Base-by-base conservation (phyloP, 192 early-diverging fungal species). In the Coemansia sp. region DNA sequence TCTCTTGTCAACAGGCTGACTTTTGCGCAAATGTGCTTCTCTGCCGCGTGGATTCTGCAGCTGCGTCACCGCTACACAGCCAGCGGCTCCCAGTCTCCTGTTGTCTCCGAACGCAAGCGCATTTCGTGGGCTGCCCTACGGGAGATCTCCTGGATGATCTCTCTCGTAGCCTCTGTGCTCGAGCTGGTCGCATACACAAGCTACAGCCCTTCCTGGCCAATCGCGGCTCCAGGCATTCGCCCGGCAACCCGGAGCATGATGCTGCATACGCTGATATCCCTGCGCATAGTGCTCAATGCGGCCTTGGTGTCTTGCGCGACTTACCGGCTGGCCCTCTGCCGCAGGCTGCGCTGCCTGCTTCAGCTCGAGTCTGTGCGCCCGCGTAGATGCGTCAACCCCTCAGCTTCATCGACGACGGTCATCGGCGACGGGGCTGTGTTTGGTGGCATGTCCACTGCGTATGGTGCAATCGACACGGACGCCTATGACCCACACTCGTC, bases 161-260 rank as follows among this genome's bases (percentile, higher is more conserved):
- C 77, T 22, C 55, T 80, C 27, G 39, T 58, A 32, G 72, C 68
- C 18, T 80, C 77, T 19, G 53, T 49, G 6, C 64, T 48, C 29
- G 77, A 80, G 65, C 65, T 80, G 48, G 56, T 62, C 56, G 71
- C 67, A 39, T 80, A 80, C 62, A 74, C 74, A 60, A 64, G 51
- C 58, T 68, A 64, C 65, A 61, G 58, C 29, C 51, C 49, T 42
- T 47, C 58, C 27, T 64, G 60, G 48, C 23, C 32, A 20, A 50
- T 50, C 20, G 36, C 35, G 20, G 19, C 46, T 22, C 51, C 51
- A 5, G 59, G 23, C 16, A 42, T 49, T 6, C 55, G 48, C 46
- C 65, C 58, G 25, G 71, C 77, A 32, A 65, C 72, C 2, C 32
- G 30, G 22, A 74, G 23, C 59, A 66, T 62, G n/a, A 71, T 80